phyloP scores from a whole-genome alignment of 495 filamentous ascomycete genomes.

The Pseudotulostoma volvatum region DNA sequence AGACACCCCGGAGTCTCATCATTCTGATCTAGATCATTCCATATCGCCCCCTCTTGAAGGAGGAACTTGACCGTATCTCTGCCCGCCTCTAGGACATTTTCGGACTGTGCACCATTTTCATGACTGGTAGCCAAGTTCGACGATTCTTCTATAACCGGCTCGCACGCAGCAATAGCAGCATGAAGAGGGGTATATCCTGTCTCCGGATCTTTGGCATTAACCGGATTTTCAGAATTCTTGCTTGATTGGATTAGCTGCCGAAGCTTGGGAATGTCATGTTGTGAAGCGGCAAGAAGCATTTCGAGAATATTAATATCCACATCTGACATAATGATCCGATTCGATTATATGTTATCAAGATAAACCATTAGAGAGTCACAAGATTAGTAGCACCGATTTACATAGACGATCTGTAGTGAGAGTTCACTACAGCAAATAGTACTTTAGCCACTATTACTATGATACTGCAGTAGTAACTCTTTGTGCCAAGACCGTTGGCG shows the following conservation, averaged over 20 bases:
- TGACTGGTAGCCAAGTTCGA: slow-evolving; percentile 3
- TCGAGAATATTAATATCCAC: slow-evolving; percentile 30
- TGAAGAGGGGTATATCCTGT: slow-evolving; percentile 82
- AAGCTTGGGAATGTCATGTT: slow-evolving; percentile 64
- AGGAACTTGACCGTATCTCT: slow-evolving; percentile 55
- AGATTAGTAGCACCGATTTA: too few relatives aligned
- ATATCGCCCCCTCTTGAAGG: slow-evolving; percentile 78
- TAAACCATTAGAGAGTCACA: too few relatives aligned
- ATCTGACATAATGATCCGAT: too few relatives aligned
- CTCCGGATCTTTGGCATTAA: slow-evolving; percentile 66
- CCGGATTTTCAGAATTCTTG: slow-evolving; percentile 31
- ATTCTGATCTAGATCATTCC: slow-evolving; percentile 81
- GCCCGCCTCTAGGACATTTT: slow-evolving; percentile 37
- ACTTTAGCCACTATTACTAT: too few relatives aligned
- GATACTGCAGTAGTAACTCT: too few relatives aligned
- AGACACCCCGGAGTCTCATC: slow-evolving; percentile 88
- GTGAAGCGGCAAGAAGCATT: slow-evolving; percentile 65
- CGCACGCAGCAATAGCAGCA: slow-evolving; percentile 74
- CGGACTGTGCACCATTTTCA: slow-evolving; percentile 13
- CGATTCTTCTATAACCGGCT: slow-evolving; percentile 30
- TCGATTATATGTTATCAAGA: too few relatives aligned
- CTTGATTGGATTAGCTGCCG: slow-evolving; percentile 52
- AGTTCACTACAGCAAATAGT: too few relatives aligned
- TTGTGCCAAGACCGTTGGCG: too few relatives aligned
- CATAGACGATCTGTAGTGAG: too few relatives aligned